Evolutionary conservation across 2,329 filamentous ascomycete species (phyloP).

Genomic region (Xylariaceae sp.): DNA sequence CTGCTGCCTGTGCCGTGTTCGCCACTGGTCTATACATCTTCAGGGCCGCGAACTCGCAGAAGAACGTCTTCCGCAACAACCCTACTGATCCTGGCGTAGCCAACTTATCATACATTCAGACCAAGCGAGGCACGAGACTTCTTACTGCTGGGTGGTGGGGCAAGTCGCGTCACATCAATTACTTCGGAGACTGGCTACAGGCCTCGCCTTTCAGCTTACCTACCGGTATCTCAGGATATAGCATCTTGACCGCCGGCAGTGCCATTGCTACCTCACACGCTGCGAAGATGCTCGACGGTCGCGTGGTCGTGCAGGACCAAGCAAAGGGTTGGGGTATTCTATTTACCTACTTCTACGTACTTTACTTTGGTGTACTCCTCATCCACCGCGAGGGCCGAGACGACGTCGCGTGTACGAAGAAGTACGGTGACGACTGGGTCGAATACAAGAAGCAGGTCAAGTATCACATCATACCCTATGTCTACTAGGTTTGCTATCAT

Average conservation of each 20-base stretch:
- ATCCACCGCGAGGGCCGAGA: conserved; percentile 85
- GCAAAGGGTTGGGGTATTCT: conserved; percentile 79
- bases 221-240: conserved; percentile 74
- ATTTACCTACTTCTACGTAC: conserved; percentile 89
- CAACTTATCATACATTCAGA: conserved; percentile 83
- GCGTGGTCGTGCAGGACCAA: conserved; percentile 65
- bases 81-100: conserved; percentile 77
- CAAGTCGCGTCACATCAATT: conserved; percentile 81
- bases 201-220: conserved; percentile 86
- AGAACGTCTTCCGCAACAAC: conserved; percentile 89
- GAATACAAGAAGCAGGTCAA: conserved; percentile 79
- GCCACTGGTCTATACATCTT: conserved; percentile 80
- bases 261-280: conserved; percentile 44
- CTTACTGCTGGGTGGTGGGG: conserved; percentile 21
- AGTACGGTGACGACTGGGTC: conserved; percentile 92
- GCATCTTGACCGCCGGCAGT: conserved; percentile 59
- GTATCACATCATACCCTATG: conserved; percentile 76
- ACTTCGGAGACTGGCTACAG: conserved; percentile 93
- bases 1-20: conserved; percentile 64
- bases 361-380: conserved; percentile 86
- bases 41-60: conserved; percentile 86
- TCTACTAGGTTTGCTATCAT: conserved; percentile 57
- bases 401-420: conserved; percentile 82
- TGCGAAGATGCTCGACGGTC: conserved; percentile 56
- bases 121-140: conserved; percentile 74